Percentiles rank a stretch among this genome's conserved stretches.
phyloP scores from a whole-genome alignment of 2,329 filamentous ascomycete genomes.

The Penicillium sclerotiorum region DNA sequence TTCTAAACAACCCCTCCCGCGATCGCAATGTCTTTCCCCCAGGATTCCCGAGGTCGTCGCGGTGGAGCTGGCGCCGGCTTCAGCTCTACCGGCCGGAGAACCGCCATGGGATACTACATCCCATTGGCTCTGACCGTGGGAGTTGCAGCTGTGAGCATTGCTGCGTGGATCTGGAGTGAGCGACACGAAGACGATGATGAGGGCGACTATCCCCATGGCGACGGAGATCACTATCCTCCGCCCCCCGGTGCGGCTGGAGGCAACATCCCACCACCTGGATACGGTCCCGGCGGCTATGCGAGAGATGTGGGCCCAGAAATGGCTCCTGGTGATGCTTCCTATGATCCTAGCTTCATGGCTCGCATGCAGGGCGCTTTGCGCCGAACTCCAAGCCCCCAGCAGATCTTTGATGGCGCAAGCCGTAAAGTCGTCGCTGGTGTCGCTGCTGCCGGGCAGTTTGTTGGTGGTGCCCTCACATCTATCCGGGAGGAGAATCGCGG shows the following conservation, averaged over 20 bases:
- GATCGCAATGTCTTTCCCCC: constrained; percentile 47
- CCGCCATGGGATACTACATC: constrained; percentile 73
- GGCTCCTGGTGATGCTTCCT: constrained; percentile 33
- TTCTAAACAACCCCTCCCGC: constrained; percentile 26
- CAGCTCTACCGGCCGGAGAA: constrained; percentile 45
- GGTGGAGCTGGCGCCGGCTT: constrained; percentile 43
- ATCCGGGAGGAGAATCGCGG: constrained; percentile 82
- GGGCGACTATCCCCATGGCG: constrained; percentile 52
- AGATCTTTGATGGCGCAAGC: constrained; percentile 81
- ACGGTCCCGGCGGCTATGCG: constrained; percentile 33
- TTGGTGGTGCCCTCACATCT: constrained; percentile 79
- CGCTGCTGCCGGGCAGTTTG: constrained; percentile 77
- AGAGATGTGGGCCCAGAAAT: constrained; percentile 38
- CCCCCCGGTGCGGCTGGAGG: constrained; percentile 27
- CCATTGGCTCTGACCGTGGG: constrained; percentile 85
- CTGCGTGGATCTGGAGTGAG: constrained; percentile 93
- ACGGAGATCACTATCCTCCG: constrained; percentile 26
- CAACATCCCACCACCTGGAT: no score
- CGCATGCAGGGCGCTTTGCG: constrained; percentile 80
- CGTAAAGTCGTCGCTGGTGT: constrained; percentile 79
- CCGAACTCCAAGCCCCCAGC: constrained; percentile 82
- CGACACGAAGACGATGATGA: constrained; percentile 71
- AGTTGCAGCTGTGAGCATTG: constrained; percentile 81
- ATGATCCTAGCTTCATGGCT: constrained; percentile 67
- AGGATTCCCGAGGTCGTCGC: constrained; percentile 42